Evolutionary conservation across 1,139 yeast species (phyloP), one percentile per base, ranked within the genome.

Genomic region (Candida smagusa): DNA sequence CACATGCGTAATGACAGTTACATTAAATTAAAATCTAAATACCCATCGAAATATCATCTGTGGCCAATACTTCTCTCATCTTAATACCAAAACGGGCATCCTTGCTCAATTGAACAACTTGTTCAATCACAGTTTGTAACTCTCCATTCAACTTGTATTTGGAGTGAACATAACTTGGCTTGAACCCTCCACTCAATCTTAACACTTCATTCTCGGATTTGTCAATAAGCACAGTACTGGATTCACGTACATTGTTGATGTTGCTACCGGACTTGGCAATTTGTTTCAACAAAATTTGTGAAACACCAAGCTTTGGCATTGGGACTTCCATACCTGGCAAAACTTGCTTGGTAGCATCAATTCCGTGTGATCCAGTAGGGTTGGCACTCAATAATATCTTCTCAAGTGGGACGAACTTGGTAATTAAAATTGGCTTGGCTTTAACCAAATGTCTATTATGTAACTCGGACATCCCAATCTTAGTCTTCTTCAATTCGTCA

Each of bases 81-180:
- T 66, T 68, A 41, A 83, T 63, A 56, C 90, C 92, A 48, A 81
- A 83, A 59, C 86, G 72, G 50, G 70, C 67, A 52, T 83, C 90
- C 59, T 79, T 77, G 28, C 77, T 64, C 52, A 83, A 63, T 45
- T 75, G 72, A 38, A 76, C 72, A 54, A 84, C 68, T 44, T 78
- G 75, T 45, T 69, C 61, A 33, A 81, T 71, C 38, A 77, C 73
- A 40, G 70, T 76, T 22, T 70, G 65, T 39, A 70, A 63, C 8
- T 62, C 59, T 35, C 73, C 74, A 35, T 68, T 57, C 42, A 84
- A 61, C 56, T 77, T 77, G 61, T 65, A 79, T 36, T 76, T 68
- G 23, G 96, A 87, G 57, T 89, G 96, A 36, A 86, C 84, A 89
- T 94, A 90, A 48, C 89, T 80, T 47, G 96, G 89, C 39, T 77